Base-by-base conservation (phyloP, 2,329 filamentous ascomycete genomes). In the Cercospora sp. region DNA sequence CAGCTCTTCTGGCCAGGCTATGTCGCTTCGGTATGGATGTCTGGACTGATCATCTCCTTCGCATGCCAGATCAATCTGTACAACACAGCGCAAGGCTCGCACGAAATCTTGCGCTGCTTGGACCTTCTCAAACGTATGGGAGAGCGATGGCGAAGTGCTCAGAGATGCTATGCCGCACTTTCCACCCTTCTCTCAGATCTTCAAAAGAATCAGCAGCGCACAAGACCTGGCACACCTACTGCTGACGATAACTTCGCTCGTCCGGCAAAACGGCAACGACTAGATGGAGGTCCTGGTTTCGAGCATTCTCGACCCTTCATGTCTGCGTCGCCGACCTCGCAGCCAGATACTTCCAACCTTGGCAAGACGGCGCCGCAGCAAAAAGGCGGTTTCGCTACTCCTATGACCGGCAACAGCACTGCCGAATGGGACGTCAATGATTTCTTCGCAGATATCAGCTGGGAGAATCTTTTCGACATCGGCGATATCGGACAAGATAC, bases 11-110 rank as follows among this genome's bases (percentile, higher is more conserved):
- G 79, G 79, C 79, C 79, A 0, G 77, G 77, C 0, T 76, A 76
- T 10, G 70, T 80, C 28, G 78, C 79, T 0, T 76, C 78, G 1
- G 70, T 73, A 0, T 81, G 79, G 79, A 81, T 80, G 77, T 75
- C 77, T 6, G 79, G 79, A 7, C 71, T 81, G 1, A 75, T 80
- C 5, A 68, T 80, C 7, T 77, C 78, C 1, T 79, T 79, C 66
- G 77, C 78, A 6, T 73, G 72, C 39, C 72, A 76, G n/a, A 69
- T 79, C 23, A 72, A 73, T 9, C 65, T 76, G 6, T 79, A 79
- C 30, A 70, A 69, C 42, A 71, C 71, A 26, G 64, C 51, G 3
- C 71, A 74, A 65, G 72, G 71, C 55, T 73, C 71, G 30, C 69
- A 71, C 26, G 71, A 72, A 59, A 72, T 71, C 30, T 39, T 70